Evolutionary conservation across 2,329 filamentous ascomycete species (phyloP).

Genomic region (Sporothrix pallida): DNA sequence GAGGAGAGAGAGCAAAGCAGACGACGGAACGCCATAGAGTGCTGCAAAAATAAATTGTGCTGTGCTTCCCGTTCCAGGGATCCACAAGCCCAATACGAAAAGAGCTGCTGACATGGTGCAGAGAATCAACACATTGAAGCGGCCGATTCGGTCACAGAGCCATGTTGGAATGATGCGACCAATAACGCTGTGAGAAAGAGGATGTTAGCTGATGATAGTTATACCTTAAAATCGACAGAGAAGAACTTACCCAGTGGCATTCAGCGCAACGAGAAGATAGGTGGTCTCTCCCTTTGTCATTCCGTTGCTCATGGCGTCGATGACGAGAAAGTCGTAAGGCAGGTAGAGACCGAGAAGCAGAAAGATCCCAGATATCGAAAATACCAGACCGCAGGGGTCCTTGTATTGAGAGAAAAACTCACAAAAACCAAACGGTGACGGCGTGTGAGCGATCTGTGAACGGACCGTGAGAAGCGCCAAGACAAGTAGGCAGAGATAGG

Average conservation of each 20-base stretch:
- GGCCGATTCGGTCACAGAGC: not conserved
- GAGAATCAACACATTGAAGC: not conserved
- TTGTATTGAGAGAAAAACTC: not conserved
- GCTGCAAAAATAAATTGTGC: not conserved
- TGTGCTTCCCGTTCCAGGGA: not conserved
- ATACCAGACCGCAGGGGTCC: not conserved
- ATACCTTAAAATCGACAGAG: too few relatives aligned
- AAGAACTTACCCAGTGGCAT: not conserved
- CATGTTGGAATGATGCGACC: not conserved
- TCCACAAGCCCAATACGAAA: not conserved
- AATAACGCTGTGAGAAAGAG: not conserved
- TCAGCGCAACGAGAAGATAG: not conserved
- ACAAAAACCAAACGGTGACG: not conserved
- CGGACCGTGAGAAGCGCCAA: not conserved
- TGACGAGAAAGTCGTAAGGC: not conserved
- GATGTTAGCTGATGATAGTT: too few relatives aligned
- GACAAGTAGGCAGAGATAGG: not conserved
- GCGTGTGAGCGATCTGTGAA: not conserved
- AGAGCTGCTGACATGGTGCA: not conserved
- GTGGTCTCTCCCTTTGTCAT: not conserved
- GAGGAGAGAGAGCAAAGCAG: not conserved
- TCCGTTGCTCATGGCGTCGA: not conserved
- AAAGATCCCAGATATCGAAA: not conserved
- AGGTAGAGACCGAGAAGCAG: not conserved
- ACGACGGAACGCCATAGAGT: not conserved